Evolutionary conservation across 106 monocot species (phyloP), one percentile per base, ranked within the genome.

Genomic region (Dendrobium huoshanense): DNA sequence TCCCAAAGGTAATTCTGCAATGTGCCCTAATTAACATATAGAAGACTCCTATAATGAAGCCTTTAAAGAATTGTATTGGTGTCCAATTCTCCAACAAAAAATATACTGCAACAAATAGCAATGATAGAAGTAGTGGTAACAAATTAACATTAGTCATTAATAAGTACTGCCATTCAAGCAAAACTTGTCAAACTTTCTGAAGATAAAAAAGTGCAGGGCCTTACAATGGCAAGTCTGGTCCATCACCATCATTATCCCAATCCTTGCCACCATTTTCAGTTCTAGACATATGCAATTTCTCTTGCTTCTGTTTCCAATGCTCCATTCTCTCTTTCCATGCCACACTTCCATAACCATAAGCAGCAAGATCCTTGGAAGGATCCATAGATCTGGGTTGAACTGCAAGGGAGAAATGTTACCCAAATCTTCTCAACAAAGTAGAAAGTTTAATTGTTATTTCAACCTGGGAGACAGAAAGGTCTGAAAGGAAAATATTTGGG

Each of bases 261-360:
- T 91, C 96, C 65, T 90, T 90, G 78, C 87, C 88, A 33, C 91
- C 93, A 78, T 84, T 85, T 29, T 96, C 91, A 80, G 77, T 96
- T 79, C 90, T 85, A 55, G 78, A 82, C 78, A 87, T 51, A 77
- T 92, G 90, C 86, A 90, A 10, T 77, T 92, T 97, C 55, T 97
- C 97, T 56, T 97, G 97, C 83, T 92, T 97, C 82, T 94, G 96
- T 73, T 90, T 96, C 97, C 97, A 97, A 79, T 80, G 89, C 85
- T 97, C 97, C 94, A 97, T 94, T 78, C 97, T 87, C 79, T 92
- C 94, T 84, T 97, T 97, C 97, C 97, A 97, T 0, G 97, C 97
- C 22, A 97, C 88, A 77, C 94, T 97, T 77, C 97, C 97, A 86
- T 97, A 97, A 4, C 97, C 97, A 84, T 97, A 97, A 22, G 97